These are phyloP conservation scores for Pinus albicaulis DNA, from an alignment of 75 land plant species.

Conservation along the genomic window DNA sequence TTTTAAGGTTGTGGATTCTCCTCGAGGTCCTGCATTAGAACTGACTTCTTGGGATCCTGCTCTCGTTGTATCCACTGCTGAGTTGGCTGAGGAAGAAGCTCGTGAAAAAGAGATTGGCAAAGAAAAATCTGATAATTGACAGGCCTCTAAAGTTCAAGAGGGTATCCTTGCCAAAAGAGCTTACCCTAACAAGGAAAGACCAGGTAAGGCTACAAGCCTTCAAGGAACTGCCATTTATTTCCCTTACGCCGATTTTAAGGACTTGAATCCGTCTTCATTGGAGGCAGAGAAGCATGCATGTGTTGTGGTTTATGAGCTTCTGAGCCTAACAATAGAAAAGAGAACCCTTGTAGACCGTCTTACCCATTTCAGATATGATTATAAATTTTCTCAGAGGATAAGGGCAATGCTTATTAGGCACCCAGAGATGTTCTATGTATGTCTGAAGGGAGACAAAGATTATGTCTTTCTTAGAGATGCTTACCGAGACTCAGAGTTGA, in stretches of 20 bases:
- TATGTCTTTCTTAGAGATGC: constrained; percentile 94
- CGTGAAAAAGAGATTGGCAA: constrained; percentile 39
- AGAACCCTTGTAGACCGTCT: constrained; percentile 86
- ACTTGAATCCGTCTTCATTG: constrained; percentile 43
- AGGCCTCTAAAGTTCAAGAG: constrained; percentile 68
- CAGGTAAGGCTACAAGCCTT: constrained; percentile 60
- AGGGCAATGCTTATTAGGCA: constrained; percentile 91
- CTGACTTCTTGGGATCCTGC: constrained; percentile 87
- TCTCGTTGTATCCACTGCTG: constrained; percentile 80
- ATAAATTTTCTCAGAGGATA: constrained; percentile 82
- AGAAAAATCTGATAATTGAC: constrained; percentile 63
- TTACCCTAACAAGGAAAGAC: constrained; percentile 68
- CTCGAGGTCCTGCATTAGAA: constrained; percentile 72
- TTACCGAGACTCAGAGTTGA: constrained; percentile 73
- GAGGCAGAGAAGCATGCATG: constrained; percentile 87
- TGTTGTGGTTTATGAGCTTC: constrained; percentile 85
- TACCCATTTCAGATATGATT: constrained; percentile 92
- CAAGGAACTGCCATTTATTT: constrained; percentile 68
- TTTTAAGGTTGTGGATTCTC: constrained; percentile 70
- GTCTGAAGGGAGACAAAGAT: constrained; percentile 87
- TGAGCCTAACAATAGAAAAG: constrained; percentile 88
- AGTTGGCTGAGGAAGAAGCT: constrained; percentile 56
- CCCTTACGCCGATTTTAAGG: constrained; percentile 75
- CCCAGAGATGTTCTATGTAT: constrained; percentile 95
- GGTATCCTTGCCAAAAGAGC: constrained; percentile 77